Conservation (phyloP, 2,329 filamentous ascomycete genomes). For the Trematosphaeria pertusa region DNA sequence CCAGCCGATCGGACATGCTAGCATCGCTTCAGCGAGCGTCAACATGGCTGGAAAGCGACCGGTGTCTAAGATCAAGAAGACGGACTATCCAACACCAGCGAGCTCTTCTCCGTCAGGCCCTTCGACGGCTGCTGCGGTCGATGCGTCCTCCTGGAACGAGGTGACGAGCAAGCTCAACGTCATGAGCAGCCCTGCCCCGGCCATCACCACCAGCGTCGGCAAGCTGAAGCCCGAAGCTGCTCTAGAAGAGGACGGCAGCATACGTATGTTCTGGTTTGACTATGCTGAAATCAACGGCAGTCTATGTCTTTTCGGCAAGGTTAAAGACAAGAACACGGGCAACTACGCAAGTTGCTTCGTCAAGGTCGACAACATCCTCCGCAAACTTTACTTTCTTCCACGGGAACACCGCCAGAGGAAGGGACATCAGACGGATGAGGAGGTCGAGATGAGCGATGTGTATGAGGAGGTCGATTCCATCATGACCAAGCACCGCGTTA, state of each 20-base stretch:
- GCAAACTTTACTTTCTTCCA: conserved; percentile 92
- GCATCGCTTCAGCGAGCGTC: conserved; percentile 72
- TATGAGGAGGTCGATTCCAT: conserved; percentile 87
- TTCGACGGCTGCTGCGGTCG: conserved; percentile 64
- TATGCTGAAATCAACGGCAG: conserved; percentile 92
- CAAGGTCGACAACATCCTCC: conserved; percentile 91
- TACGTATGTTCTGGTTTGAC: conserved; percentile 97
- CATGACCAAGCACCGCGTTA: conserved; percentile 86
- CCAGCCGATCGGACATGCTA: conserved; percentile 70
- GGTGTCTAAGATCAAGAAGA: conserved; percentile 73
- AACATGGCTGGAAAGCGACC: conserved; percentile 85
- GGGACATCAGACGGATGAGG: conserved; percentile 74
- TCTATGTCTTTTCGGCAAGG: conserved; percentile 94
- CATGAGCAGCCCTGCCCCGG: conserved; percentile 73
- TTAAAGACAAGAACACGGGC: conserved; percentile 83
- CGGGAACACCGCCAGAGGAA: conserved; percentile 67
- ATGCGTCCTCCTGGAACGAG: conserved; percentile 86
- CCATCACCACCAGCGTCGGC: conserved; percentile 69
- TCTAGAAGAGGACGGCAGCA: conserved; percentile 90
- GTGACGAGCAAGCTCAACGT: conserved; percentile 88
- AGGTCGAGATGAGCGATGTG: conserved; percentile 86
- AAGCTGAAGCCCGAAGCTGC: conserved; percentile 85
- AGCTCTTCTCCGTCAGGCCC: conserved; percentile 78
- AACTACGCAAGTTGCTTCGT: conserved; percentile 90
- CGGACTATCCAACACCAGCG: conserved; percentile 71